These are phyloP conservation scores for Podospora sp. DNA, from an alignment of 495 filamentous ascomycete species.

Conservation along the genomic window DNA sequence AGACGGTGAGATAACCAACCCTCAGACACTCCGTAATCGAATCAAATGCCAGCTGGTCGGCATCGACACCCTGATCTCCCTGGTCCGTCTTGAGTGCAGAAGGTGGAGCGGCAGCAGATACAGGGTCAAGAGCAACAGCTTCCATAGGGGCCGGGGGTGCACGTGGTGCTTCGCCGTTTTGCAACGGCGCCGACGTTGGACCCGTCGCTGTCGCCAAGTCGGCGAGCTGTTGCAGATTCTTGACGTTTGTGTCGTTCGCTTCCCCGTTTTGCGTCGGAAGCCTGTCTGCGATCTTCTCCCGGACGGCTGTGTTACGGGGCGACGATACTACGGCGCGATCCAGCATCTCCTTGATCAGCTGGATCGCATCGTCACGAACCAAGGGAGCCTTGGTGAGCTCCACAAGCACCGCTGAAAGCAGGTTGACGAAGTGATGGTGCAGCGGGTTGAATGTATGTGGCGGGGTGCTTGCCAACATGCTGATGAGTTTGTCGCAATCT, in stretches of 20 bases:
- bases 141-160: background rate
- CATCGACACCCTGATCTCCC: too few relatives aligned
- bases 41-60: too few relatives aligned
- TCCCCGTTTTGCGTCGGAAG: constrained; percentile 29
- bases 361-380: constrained; percentile 38
- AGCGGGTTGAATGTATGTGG: constrained; percentile 61
- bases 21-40: too few relatives aligned
- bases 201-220: constrained; percentile 58
- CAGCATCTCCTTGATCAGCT: constrained; percentile 38
- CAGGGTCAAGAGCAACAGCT: too few relatives aligned
- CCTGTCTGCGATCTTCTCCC: constrained; percentile 49
- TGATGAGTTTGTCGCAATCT: constrained; percentile 61
- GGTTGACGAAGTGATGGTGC: constrained; percentile 70
- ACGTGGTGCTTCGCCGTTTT: background rate
- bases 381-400: constrained; percentile 56
- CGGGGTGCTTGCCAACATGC: constrained; percentile 56
- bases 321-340: constrained; percentile 39
- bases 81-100: too few relatives aligned
- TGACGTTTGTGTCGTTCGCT: constrained; percentile 27
- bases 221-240: constrained; percentile 60
- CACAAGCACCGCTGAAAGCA: constrained; percentile 68
- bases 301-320: constrained; percentile 51
- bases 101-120: too few relatives aligned
- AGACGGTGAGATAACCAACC: too few relatives aligned
- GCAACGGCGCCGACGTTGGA: background rate